phyloP scores from a whole-genome alignment of 176 grass and related monocot species.

The Musa troglodytarum region DNA sequence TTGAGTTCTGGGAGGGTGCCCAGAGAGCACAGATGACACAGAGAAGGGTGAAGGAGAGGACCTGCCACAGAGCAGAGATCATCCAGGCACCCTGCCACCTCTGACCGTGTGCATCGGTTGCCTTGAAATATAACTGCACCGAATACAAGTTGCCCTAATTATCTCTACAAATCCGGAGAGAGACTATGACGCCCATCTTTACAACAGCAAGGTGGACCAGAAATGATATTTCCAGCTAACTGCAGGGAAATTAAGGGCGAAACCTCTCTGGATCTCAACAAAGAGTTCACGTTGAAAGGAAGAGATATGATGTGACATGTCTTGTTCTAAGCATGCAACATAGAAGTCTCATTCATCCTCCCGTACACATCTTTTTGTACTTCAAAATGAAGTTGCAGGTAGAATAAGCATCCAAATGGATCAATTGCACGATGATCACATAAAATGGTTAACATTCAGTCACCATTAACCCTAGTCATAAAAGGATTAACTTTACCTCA shows the following conservation, averaged over 20 bases:
- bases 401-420: not conserved
- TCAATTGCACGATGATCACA: not conserved
- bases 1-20: constrained; percentile 15
- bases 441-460: not conserved
- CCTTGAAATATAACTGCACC: constrained; percentile 13
- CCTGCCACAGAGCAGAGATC: constrained; percentile 11
- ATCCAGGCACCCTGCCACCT: constrained; percentile 7
- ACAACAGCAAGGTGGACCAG: not conserved
- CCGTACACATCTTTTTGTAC: not conserved
- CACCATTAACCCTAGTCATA: not conserved
- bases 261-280: too few relatives aligned
- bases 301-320: too few relatives aligned
- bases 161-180: not conserved
- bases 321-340: not conserved
- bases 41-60: constrained; percentile 12
- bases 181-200: not conserved
- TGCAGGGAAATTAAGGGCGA: too few relatives aligned
- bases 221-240: not conserved
- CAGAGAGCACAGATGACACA: constrained; percentile 13
- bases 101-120: not conserved
- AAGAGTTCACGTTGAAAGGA: too few relatives aligned
- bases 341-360: not conserved
- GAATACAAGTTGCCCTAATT: not conserved
- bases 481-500: not conserved
- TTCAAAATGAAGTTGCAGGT: not conserved